phyloP scores from a whole-genome alignment of 2,329 filamentous ascomycete genomes.

The Dothidotthia symphoricarpi region DNA sequence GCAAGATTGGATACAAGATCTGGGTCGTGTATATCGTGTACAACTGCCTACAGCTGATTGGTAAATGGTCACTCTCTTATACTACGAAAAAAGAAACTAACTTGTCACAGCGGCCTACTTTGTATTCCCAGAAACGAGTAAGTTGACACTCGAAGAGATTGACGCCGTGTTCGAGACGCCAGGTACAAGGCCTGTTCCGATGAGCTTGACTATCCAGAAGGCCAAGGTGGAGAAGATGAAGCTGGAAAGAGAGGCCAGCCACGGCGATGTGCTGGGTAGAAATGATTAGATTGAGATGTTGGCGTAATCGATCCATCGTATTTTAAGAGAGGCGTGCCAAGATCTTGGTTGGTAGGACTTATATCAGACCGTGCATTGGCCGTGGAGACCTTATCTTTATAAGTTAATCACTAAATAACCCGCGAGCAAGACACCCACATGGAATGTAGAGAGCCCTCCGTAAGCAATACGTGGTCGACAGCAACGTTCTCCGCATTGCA shows the following conservation, averaged over 20 bases:
- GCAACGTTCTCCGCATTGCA: too few species aligned
- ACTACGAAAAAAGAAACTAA: neutral
- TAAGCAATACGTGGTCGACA: too few species aligned
- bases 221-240: conserved; percentile 8
- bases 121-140: conserved; percentile 54
- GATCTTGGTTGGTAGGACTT: too few species aligned
- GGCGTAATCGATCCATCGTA: too few species aligned
- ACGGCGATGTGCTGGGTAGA: neutral
- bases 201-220: conserved; percentile 29
- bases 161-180: conserved; percentile 57
- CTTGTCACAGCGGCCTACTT: conserved; percentile 44
- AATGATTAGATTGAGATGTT: too few species aligned
- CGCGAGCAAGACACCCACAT: too few species aligned
- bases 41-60: conserved; percentile 49
- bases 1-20: conserved; percentile 52
- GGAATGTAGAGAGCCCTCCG: too few species aligned
- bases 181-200: conserved; percentile 46
- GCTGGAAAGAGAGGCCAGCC: conserved; percentile 5
- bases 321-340: too few species aligned
- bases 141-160: conserved; percentile 56
- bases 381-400: too few species aligned
- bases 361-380: too few species aligned
- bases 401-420: too few species aligned
- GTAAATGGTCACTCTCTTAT: conserved; percentile 3
- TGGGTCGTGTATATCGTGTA: conserved; percentile 54